Percentiles rank a stretch among this genome's conserved stretches.
Evolutionary conservation across 1,284 basidiomycete species (phyloP).

Genomic region (Sanghuangporus weigelae): DNA sequence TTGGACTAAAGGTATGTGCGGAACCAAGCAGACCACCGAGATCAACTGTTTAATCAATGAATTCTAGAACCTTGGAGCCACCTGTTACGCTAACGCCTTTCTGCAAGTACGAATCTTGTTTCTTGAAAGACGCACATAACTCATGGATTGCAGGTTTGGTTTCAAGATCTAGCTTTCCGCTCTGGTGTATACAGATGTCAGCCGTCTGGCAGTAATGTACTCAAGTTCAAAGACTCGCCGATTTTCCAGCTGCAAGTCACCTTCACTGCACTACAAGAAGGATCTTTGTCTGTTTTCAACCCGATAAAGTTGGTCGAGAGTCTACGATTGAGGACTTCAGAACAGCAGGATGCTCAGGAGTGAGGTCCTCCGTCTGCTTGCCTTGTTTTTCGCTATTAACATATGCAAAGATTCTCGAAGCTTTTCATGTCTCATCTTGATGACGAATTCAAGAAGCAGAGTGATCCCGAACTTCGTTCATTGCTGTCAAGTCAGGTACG

Average conservation of each 20-base stretch:
- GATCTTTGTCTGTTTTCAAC: constrained; percentile 67
- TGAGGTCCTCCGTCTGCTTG: constrained; percentile 33
- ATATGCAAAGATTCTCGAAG: constrained; percentile 73
- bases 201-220: constrained; percentile 40
- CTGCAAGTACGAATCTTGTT: constrained; percentile 56
- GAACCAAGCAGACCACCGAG: background rate
- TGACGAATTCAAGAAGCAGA: constrained; percentile 77
- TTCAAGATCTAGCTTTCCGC: constrained; percentile 59
- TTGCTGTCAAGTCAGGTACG: constrained; percentile 67
- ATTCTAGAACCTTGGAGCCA: constrained; percentile 82
- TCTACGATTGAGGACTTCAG: constrained; percentile 67
- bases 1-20: constrained; percentile 66
- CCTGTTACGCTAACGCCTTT: constrained; percentile 90
- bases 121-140: background rate
- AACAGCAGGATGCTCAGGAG: constrained; percentile 96
- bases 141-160: constrained; percentile 53
- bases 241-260: constrained; percentile 71
- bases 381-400: background rate
- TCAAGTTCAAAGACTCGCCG: constrained; percentile 51
- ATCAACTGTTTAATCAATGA: background rate
- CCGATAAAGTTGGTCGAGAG: constrained; percentile 80
- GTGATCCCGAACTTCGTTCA: constrained; percentile 50
- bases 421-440: constrained; percentile 87
- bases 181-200: constrained; percentile 58
- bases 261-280: constrained; percentile 78